Base-by-base conservation (phyloP, 2,329 filamentous ascomycete species). In the Fusarium nanum region DNA sequence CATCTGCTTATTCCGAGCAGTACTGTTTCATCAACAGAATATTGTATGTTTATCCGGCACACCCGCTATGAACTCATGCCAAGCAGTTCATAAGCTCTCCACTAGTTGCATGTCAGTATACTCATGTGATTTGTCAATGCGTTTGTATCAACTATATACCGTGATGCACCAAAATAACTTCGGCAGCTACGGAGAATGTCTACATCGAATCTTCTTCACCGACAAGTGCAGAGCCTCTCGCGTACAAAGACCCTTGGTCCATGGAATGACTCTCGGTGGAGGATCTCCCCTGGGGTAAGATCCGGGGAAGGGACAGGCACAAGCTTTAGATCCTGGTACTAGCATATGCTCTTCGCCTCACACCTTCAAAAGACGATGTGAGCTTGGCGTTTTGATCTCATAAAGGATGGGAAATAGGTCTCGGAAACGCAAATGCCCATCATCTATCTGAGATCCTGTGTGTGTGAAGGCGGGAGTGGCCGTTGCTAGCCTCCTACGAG, bases 391-490 rank as follows among this genome's bases (percentile, higher is more conserved):
- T 60, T 48, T 5, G 7, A 49, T 66, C 25, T 48, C 54, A 47
- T 66, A 60, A 60, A 52, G 45, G 14, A 54, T 45, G 55, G 54
- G 42, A 66, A 65, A 57, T n/a, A 23, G 41, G 7, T n/a, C 20
- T 41, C 42, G 45, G 41, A n/a, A 52, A 52, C 10, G 32, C 8
- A 37, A 34, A 65, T 22, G 5, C 20, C 41, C 58, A 41, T 63
- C 7, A 28, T 16, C 2, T n/a, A n/a, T 41, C 25, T 18, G 34
- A 37, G 6, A n/a, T 34, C 30, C 9, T 4, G 34, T 37, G 34
- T 37, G 30, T 22, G 48, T 37, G 54, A 37, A 52, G 49, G 49
- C 68, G 68, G 68, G 68, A 69, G 64, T 53, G 62, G 64, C 68
- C 68, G 68, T 52, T 54, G 28, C 41, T 70, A 71, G 67, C 22